Base-by-base conservation (phyloP, 2,329 filamentous ascomycete genomes). In the Beauveria varroae region DNA sequence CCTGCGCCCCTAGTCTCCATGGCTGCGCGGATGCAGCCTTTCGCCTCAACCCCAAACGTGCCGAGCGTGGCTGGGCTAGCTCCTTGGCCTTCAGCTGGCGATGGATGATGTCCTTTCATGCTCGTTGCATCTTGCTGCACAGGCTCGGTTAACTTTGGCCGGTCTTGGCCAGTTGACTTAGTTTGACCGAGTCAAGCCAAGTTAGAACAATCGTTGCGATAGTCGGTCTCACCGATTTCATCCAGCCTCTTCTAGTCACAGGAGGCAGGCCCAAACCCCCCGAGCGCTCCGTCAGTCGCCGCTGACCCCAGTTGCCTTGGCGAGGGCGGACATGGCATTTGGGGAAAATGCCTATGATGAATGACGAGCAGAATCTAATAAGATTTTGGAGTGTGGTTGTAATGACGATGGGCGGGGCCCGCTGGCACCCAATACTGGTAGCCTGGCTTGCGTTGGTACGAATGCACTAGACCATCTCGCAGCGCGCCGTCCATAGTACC, bases 281-380 rank as follows among this genome's bases (percentile, higher is more conserved):
- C 57, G 24, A 22, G 57, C 49, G 20, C 41, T 53, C 26, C 26
- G 24, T 44, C 40, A 24, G 24, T 26, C 22, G 41, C 53, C 14
- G 8, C 14, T 10, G 5, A 16, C 14, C n/a, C 24, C 12, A 14
- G 57, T 60, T 60, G 40, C 57, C 57, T 50, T 54, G 40, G 20
- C 57, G 47, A 60, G 57, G 49, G 57, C 24, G 26, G 37, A 9
- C 40, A 59, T 52, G 47, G 47, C 57, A 60, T 60, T 53, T 41
- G 46, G 40, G 18, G 26, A 44, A 40, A 43, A 28, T 47, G 28
- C 57, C 50, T 34, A 47, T 57, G 41, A 47, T 26, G 50, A 24
- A 57, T 34, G 55, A 40, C 54, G n/a, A 43, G 26, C 41, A 14
- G 43, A 51, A 60, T 60, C 50, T 53, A 46, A 47, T 50, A 60